Evolutionary conservation across 768 basidiomycete genomes (phyloP).

Genomic region (Coprinopsis sp.): DNA sequence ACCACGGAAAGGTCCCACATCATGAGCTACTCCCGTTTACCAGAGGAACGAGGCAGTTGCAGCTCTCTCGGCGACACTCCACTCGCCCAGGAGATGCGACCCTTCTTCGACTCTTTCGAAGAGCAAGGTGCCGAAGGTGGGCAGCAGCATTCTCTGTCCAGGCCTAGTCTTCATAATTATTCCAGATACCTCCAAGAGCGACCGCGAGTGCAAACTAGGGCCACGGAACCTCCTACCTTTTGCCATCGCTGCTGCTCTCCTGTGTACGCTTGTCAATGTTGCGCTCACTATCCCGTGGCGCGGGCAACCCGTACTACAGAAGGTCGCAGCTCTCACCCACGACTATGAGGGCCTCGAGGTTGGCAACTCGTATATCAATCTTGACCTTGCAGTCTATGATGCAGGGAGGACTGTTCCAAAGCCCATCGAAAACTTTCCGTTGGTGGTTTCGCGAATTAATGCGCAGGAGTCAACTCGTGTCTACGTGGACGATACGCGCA

Average conservation of each 20-base stretch:
- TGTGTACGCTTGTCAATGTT: not conserved
- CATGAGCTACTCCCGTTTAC: too few species aligned
- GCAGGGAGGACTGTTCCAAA: not conserved
- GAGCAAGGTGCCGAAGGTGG: too few species aligned
- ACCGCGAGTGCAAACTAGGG: too few species aligned
- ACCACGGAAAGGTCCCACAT: too few species aligned
- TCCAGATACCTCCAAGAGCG: too few species aligned
- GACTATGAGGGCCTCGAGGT: not conserved
- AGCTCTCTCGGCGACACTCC: too few species aligned
- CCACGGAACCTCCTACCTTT: not conserved
- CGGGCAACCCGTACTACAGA: not conserved
- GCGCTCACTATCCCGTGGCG: not conserved
- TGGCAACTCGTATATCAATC: not conserved
- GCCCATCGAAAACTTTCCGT: not conserved
- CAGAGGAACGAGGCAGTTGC: too few species aligned
- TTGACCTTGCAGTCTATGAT: not conserved
- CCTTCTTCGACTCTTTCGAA: too few species aligned
- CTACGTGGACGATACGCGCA: slow-evolving; percentile 5
- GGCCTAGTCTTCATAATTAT: too few species aligned
- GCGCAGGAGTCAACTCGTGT: not conserved
- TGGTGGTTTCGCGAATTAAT: not conserved
- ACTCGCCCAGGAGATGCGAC: too few species aligned
- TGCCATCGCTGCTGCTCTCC: not conserved
- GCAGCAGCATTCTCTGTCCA: too few species aligned
- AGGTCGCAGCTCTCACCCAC: not conserved